Base-by-base conservation (phyloP, 140 eudicot genomes). In the Cichorium intybus region DNA sequence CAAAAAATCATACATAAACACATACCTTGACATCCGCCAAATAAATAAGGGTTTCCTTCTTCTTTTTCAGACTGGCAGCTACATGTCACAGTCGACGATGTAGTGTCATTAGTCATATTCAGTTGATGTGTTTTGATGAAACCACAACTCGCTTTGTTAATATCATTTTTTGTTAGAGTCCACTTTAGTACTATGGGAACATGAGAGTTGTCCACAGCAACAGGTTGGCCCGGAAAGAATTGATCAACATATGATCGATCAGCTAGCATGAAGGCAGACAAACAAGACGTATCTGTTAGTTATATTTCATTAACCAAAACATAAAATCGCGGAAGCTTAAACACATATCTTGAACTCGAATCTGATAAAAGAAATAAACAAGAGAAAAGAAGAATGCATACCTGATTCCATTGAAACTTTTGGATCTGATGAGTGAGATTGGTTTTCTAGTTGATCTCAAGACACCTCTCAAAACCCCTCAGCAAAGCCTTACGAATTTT, bases 11-110 rank as follows among this genome's bases (percentile, higher is more conserved):
- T 35, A 1, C 43, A 35, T 35, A 35, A 35, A 1, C 16, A 39
- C 16, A 1, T 50, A 71, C 76, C 70, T 60, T 50, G 66, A 24
- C 76, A 71, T 61, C 76, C 76, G 34, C 53, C 62, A 48, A 69
- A 31, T 12, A 71, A 22, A 71, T 71, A 71, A 51, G 70, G 69
- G 47, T 71, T 71, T 17, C 76, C 76, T 71, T 33, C 70, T 61
- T 71, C 76, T 2, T n/a, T n/a, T n/a, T 71, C 70, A 12, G 56
- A 37, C 56, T 1, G 11, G 24, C 76, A 71, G 47, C 34, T 50
- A 71, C 76, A 71, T 45, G 56, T 71, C 27, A 15, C 31, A 8
- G 62, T n/a, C n/a, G n/a, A 50, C 35, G 0, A 6, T 2, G 39
- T 6, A 61, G 16, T 51, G 3, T 10, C 56, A 24, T 52, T 71